Evolutionary conservation across 2,329 filamentous ascomycete genomes (phyloP), one percentile per base, ranked within the genome.

Genomic region (Niveomyces coronatus): DNA sequence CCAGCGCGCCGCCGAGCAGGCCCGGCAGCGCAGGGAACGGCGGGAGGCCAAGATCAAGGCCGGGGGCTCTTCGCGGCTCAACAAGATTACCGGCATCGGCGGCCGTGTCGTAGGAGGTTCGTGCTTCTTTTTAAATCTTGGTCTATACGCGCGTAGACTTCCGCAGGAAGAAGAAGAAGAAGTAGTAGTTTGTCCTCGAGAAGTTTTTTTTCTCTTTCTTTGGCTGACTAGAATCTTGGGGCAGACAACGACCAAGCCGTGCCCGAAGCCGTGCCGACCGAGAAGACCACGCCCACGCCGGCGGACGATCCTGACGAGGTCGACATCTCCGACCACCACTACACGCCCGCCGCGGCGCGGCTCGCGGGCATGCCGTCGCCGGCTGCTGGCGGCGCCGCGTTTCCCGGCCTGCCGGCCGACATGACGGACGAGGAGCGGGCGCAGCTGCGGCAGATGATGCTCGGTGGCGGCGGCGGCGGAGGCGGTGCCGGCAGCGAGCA

Each of bases 41-140:
- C 74, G 84, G 34, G 80, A 86, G 56, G 83, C 82, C 41, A 89
- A 88, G 67, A 78, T 88, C 60, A 75, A 72, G 50, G 76, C 79
- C 35, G 78, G 80, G 43, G 84, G 81, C 41, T 74, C 76, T 14
- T 71, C 77, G 27, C 67, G 85, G 44, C 62, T 91, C 44, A 79
- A 83, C 51, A 82, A 74, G 57, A 91, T 91, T 57, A 85, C 80
- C 10, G 78, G 79, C 2, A 61, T 85, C 18, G 79, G 78, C 19
- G 58, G 58, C n/a, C 56, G 58, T 10, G 27, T 61, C 10, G 48
- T 51, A 31, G 53, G 53, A 46, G 59, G 60, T 62, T 39, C 32
- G 44, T 27, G 6, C 8, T 13, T 11, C 10, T n/a, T n/a, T n/a
- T n/a, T n/a, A n/a, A n/a, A n/a, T n/a, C n/a, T n/a, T n/a, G n/a